Percentiles rank a stretch among this genome's conserved stretches.
phyloP scores from a whole-genome alignment of 1,139 yeast genomes.

The Candida pseudoviswanathii region DNA sequence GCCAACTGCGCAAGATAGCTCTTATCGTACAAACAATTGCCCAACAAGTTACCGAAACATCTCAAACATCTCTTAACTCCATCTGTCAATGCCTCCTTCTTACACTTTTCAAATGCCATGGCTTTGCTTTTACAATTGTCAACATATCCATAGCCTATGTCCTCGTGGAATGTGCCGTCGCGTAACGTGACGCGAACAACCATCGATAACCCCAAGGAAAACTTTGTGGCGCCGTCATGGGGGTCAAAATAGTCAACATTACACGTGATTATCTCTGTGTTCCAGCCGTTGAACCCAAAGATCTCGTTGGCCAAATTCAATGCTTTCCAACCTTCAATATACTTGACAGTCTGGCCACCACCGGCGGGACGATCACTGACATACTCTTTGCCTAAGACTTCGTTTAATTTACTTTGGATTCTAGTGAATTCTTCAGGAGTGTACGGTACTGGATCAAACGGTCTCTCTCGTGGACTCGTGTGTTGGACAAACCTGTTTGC shows the following conservation, averaged over 20 bases:
- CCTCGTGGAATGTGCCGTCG: conserved; percentile 80
- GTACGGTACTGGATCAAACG: conserved; percentile 24
- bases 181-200: conserved; percentile 70
- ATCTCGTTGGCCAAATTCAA: conserved; percentile 76
- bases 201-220: conserved; percentile 67
- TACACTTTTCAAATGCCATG: conserved; percentile 78
- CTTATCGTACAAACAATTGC: conserved; percentile 77
- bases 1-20: conserved; percentile 60
- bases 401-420: conserved; percentile 51
- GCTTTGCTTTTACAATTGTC: conserved; percentile 73
- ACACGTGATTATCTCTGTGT: conserved; percentile 63
- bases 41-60: conserved; percentile 78
- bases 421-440: conserved; percentile 39
- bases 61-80: conserved; percentile 76
- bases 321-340: conserved; percentile 82
- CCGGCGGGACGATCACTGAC: conserved; percentile 82
- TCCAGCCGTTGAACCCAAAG: conserved; percentile 84
- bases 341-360: conserved; percentile 67
- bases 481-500: not conserved
- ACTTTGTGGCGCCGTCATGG: conserved; percentile 52
- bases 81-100: conserved; percentile 81
- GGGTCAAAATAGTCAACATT: conserved; percentile 76
- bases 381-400: conserved; percentile 86
- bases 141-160: conserved; percentile 77
- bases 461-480: not conserved